Evolutionary conservation across 129 eudicot genomes (phyloP), one percentile per base, ranked within the genome.

Genomic region (Arctium minus): DNA sequence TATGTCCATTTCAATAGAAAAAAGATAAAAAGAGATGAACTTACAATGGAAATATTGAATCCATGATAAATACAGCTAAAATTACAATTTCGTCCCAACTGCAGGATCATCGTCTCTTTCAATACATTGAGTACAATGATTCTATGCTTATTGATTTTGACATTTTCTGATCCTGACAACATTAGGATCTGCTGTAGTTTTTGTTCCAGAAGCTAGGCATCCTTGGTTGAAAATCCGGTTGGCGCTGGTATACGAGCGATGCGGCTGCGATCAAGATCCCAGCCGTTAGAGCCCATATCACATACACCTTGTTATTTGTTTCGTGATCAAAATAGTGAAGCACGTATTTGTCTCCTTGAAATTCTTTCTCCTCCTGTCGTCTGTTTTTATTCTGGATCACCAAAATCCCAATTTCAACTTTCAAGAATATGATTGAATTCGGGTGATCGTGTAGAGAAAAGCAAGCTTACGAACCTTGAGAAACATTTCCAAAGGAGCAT

Each of bases 401-500:
- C 22, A 71, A 67, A 46, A 44, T 46, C 36, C 70, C 38, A n/a
- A 62, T 42, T 75, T 42, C 12, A 44, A 40, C 35, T 44, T 76
- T 46, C 35, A 75, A 40, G 76, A 46, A 15, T 30, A 32, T 74
- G 36, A 40, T 44, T 62, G 12, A 77, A 40, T 82, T 3, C 5
- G 22, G 30, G 50, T 17, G 40, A 32, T 18, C 35, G 27, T 79
- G 22, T 32, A 78, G 22, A 27, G 13, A 46, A 39, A 40, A 72
- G 46, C 31, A 42, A 72, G 73, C 50, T 56, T 32, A 85, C 65
- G 8, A 83, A 94, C 98, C 98, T 94, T 92, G 80, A 94, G 92
- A 89, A 94, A 94, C 98, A 94, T 92, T 65, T 94, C 94, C 60
- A 94, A 42, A 29, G 98, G 98, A 39, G 94, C 97, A 86, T 88